phyloP scores from a whole-genome alignment of 2,329 filamentous ascomycete genomes.

The Zymoseptoria pseudotritici region DNA sequence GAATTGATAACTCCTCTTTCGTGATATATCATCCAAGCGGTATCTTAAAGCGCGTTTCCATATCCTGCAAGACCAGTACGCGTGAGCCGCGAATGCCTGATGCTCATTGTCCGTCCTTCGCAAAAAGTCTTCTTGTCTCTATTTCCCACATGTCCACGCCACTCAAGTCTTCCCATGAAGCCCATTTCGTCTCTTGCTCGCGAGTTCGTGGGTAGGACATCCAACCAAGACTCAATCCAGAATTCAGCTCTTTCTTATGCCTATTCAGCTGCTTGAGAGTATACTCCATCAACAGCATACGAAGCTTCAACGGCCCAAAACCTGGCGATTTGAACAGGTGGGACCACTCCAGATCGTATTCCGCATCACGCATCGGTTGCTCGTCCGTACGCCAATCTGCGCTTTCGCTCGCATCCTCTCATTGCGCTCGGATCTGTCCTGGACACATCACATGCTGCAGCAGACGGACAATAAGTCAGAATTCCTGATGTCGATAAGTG shows the following conservation, averaged over 20 bases:
- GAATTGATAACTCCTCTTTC: not conserved
- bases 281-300: not conserved
- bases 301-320: not conserved
- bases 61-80: not conserved
- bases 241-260: not conserved
- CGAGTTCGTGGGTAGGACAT: not conserved
- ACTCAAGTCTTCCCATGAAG: not conserved
- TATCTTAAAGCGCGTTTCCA: not conserved
- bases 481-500: not conserved
- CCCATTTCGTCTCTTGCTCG: not conserved
- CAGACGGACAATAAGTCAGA: not conserved
- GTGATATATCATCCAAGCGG: not conserved
- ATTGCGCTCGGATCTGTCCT: not conserved
- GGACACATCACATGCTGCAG: not conserved
- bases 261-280: not conserved
- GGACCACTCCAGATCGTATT: not conserved
- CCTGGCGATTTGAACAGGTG: not conserved
- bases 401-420: not conserved
- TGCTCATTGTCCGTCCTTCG: not conserved
- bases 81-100: not conserved
- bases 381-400: not conserved
- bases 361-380: not conserved
- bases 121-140: not conserved
- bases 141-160: not conserved
- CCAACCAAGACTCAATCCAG: not conserved